Base-by-base conservation (phyloP, 345 rosid species). In the Hirschfeldia incana region DNA sequence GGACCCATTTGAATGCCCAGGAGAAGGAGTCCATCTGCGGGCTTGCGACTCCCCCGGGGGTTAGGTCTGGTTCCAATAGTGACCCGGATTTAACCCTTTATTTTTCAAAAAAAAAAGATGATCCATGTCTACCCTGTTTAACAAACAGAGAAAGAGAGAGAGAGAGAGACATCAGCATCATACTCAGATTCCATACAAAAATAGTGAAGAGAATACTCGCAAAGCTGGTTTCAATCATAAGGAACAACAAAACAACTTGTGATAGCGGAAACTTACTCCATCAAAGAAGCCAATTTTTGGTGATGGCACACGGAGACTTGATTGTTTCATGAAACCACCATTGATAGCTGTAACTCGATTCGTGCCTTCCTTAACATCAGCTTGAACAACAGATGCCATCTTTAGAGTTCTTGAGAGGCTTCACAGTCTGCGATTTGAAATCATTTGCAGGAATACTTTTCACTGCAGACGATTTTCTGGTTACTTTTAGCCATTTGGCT, bases 271-370 rank as follows among this genome's bases (percentile, higher is more conserved):
- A 83, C 96, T 83, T 51, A 93, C 98, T 90, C 97, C 99, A 84
- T 93, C 98, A 84, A 95, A 93, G 86, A 89, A 95, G 62, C 98
- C 99, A 69, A 93, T 85, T 78, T 95, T 93, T 69, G 98, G 98
- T 67, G 94, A 84, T 67, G 98, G 99, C 89, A 90, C 78, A 63
- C 98, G 86, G 71, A 95, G 97, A 77, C 99, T 97, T 16, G 99
- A 84, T 36, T 94, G 94, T 69, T 85, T 88, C 65, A 65, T 55
- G 16, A 32, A 61, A 69, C 83, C 58, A 9, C 85, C 81, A 42
- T 81, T 84, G 68, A 74, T 76, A 27, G 69, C 70, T 33, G 90
- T 83, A 84, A 73, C 78, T 78, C 76, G 78, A 73, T 82, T 89
- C 21, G 21, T 21, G 21, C 21, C 21, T 21, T 21, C 21, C 21